These are phyloP conservation scores for Globisporangium acanthophoron DNA, from an alignment of 352 stramenopile genomes.

Conservation along the genomic window DNA sequence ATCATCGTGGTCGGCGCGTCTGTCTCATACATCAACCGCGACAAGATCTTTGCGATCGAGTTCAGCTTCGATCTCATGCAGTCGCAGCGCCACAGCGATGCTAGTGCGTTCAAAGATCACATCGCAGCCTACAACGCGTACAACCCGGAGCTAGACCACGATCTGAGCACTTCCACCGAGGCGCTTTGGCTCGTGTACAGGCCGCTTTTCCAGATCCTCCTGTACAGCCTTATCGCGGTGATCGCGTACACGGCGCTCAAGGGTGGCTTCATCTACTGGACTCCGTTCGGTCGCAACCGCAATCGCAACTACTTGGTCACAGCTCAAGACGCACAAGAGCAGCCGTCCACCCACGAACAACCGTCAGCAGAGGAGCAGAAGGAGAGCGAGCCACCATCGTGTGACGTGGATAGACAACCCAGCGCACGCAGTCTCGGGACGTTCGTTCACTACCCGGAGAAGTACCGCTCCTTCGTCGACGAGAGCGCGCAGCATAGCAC, in stretches of 20 bases:
- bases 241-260: constrained; percentile 9
- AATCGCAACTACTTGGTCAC: constrained; percentile 4
- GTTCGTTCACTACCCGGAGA: neutral
- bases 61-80: neutral
- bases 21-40: constrained; percentile 6
- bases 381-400: too few species aligned
- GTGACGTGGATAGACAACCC: neutral
- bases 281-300: neutral
- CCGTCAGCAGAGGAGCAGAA: too few species aligned
- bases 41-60: constrained; percentile 7
- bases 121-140: constrained; percentile 20
- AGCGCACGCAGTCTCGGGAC: neutral
- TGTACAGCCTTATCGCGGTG: constrained; percentile 13
- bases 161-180: constrained; percentile 3
- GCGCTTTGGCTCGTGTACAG: constrained; percentile 14
- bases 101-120: constrained; percentile 10
- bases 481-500: neutral
- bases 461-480: neutral
- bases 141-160: constrained; percentile 4
- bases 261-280: constrained; percentile 7
- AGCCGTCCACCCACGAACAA: too few species aligned
- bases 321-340: neutral
- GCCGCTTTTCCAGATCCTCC: constrained; percentile 10
- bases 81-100: constrained; percentile 12
- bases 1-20: constrained; percentile 17